phyloP scores from a whole-genome alignment of 805 yeast species.

The Yamadazyma philogaea region DNA sequence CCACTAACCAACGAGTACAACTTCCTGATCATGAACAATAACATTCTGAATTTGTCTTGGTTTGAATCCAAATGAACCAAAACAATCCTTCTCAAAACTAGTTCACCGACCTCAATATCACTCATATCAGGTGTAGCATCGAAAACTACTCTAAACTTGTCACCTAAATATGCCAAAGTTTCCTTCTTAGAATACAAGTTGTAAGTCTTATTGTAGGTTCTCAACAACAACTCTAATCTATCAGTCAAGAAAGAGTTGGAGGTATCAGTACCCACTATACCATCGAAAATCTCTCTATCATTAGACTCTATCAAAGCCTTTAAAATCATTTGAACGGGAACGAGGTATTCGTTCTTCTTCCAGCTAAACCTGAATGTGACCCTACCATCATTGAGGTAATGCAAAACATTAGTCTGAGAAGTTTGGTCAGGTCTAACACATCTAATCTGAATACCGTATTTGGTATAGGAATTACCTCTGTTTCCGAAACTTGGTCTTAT shows the following conservation, averaged over 20 bases:
- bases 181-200: conserved; percentile 76
- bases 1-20: conserved; percentile 93
- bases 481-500: conserved; percentile 91
- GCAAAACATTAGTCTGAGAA: conserved; percentile 96
- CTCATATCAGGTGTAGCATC: conserved; percentile 84
- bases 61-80: conserved; percentile 78
- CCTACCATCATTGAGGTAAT: conserved; percentile 91
- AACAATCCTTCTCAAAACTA: conserved; percentile 78
- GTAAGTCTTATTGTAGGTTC: conserved; percentile 77
- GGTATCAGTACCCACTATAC: conserved; percentile 86
- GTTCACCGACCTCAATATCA: conserved; percentile 87
- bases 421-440: conserved; percentile 96
- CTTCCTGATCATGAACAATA: conserved; percentile 93
- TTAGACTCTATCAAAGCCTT: conserved; percentile 88
- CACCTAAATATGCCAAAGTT: conserved; percentile 92
- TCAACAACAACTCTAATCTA: conserved; percentile 89
- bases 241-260: conserved; percentile 92
- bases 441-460: conserved; percentile 91
- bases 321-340: conserved; percentile 89
- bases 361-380: conserved; percentile 96
- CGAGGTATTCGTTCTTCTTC: conserved; percentile 92
- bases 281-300: conserved; percentile 94
- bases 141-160: conserved; percentile 90
- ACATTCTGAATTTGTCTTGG: conserved; percentile 79
- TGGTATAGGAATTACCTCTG: conserved; percentile 88